These are phyloP conservation scores for Fusarium longipes DNA, from an alignment of 2,329 filamentous ascomycete species.

Conservation along the genomic window DNA sequence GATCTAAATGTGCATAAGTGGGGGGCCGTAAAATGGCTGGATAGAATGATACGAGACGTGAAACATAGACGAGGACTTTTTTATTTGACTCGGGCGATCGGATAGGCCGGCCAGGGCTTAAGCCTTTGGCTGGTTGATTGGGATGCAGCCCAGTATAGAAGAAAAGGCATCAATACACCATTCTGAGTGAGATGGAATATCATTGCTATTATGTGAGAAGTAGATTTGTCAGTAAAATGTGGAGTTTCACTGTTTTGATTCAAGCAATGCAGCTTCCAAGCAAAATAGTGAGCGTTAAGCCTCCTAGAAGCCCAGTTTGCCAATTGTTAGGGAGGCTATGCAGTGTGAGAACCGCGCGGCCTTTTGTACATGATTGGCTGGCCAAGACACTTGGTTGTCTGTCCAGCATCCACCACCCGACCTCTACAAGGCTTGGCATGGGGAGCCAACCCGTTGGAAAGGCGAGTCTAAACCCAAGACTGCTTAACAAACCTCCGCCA, in stretches of 20 bases:
- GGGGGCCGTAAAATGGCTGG: constrained; percentile 16
- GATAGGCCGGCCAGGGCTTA: constrained; percentile 21
- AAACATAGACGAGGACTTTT: constrained; percentile 13
- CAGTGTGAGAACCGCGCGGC: constrained; percentile 34
- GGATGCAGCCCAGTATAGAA: neutral
- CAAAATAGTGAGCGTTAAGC: constrained; percentile 4
- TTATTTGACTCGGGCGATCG: constrained; percentile 8
- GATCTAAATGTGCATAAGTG: constrained; percentile 24
- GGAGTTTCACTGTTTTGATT: constrained; percentile 15
- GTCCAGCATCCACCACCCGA: constrained; percentile 33
- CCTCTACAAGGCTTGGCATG: constrained; percentile 26
- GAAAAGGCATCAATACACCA: neutral
- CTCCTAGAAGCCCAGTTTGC: neutral
- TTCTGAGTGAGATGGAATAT: neutral
- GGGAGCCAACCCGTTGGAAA: constrained; percentile 8
- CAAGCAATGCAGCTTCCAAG: neutral
- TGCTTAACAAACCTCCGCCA: constrained; percentile 26
- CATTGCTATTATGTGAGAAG: neutral
- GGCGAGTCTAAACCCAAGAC: constrained; percentile 3
- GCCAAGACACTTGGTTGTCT: constrained; percentile 32
- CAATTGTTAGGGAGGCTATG: constrained; percentile 31
- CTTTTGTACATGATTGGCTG: constrained; percentile 24
- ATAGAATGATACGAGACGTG: constrained; percentile 18
- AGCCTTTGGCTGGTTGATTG: neutral
- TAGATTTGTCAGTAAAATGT: constrained; percentile 8